Evolutionary conservation across 1,139 yeast species (phyloP).

Genomic region (Lodderomyces jiufengensis): DNA sequence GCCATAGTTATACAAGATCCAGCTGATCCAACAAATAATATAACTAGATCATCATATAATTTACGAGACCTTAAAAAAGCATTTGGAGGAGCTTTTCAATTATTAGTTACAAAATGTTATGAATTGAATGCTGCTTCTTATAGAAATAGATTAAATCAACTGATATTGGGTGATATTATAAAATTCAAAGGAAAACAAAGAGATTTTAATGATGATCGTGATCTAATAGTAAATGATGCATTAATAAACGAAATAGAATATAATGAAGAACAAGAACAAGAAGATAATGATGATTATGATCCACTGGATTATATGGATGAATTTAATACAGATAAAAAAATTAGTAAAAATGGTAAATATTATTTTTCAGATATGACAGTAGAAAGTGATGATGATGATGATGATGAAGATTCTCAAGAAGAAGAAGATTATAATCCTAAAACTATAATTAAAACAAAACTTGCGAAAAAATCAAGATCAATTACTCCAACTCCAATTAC

Average conservation of each 20-base stretch:
- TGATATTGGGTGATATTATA: slow-evolving; percentile 78
- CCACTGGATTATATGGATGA: slow-evolving; percentile 43
- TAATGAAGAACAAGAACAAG: slow-evolving; percentile 28
- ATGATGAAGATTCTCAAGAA: slow-evolving; percentile 10
- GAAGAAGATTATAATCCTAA: slow-evolving; percentile 7
- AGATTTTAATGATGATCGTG: slow-evolving; percentile 77
- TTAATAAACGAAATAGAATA: slow-evolving; percentile 28
- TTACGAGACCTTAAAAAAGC: slow-evolving; percentile 78
- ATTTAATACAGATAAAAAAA: slow-evolving; percentile 23
- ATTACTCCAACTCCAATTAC: slow-evolving; percentile 11
- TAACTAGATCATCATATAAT: slow-evolving; percentile 83
- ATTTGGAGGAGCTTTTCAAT: slow-evolving; percentile 87
- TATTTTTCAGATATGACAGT: slow-evolving; percentile 43
- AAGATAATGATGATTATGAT: slow-evolving; percentile 38
- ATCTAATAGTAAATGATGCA: slow-evolving; percentile 61
- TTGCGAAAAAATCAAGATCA: too few species aligned
- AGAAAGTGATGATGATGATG: slow-evolving; percentile 29
- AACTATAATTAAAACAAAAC: not conserved
- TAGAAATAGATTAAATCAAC: slow-evolving; percentile 65
- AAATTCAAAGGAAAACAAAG: slow-evolving; percentile 72
- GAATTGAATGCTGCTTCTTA: slow-evolving; percentile 55
- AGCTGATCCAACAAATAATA: slow-evolving; percentile 74
- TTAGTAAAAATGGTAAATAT: slow-evolving; percentile 19
- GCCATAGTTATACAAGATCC: slow-evolving; percentile 88
- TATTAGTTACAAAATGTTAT: slow-evolving; percentile 71